Percentiles rank a stretch among this genome's conserved stretches.
phyloP scores from a whole-genome alignment of 257 asterid species.

The Nicotiana tomentosiformis region DNA sequence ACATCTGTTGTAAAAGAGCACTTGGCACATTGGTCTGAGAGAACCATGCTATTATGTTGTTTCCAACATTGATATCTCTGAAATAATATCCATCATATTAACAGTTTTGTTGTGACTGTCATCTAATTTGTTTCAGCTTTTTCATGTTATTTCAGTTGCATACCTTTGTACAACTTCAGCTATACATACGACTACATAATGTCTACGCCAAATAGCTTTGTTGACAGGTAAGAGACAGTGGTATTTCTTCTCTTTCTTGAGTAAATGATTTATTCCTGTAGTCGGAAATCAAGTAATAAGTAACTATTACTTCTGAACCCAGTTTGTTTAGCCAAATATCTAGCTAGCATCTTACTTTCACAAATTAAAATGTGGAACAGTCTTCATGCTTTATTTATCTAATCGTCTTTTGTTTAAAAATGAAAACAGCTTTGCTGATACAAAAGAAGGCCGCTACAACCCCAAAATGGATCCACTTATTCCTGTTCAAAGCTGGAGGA shows the following conservation, averaged over 20 bases:
- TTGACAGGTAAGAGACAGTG: slow-evolving; percentile 65
- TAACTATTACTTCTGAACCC: neutral
- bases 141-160: slow-evolving; percentile 63
- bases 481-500: slow-evolving; percentile 82
- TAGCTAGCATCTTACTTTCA: slow-evolving; percentile 5
- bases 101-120: neutral
- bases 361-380: neutral
- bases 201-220: slow-evolving; percentile 85
- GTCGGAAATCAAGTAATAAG: neutral
- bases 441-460: slow-evolving; percentile 86
- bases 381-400: neutral
- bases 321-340: neutral
- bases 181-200: slow-evolving; percentile 81
- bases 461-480: slow-evolving; percentile 91
- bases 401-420: slow-evolving; percentile 7
- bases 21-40: neutral
- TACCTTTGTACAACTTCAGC: slow-evolving; percentile 96
- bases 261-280: neutral
- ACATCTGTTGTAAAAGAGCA: neutral
- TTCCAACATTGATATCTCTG: neutral
- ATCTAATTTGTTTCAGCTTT: slow-evolving; percentile 15
- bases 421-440: slow-evolving; percentile 81
- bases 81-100: neutral
- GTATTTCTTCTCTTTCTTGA: slow-evolving; percentile 2
- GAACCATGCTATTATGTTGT: neutral